These are phyloP conservation scores for Vanilla planifolia DNA, from an alignment of 106 monocot species.

Conservation along the genomic window DNA sequence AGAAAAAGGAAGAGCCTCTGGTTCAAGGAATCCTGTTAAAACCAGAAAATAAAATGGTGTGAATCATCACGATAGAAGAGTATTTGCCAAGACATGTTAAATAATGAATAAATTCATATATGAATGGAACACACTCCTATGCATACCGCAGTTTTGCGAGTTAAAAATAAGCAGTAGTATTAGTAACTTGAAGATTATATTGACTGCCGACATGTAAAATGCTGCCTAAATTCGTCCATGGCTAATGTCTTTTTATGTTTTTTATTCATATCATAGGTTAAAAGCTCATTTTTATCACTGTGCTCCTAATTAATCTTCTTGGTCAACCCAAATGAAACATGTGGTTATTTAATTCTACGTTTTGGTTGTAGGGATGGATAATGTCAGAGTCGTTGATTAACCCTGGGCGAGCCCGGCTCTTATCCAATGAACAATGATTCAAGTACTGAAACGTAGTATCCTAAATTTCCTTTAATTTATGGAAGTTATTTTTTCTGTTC, in stretches of 20 bases:
- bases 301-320: background rate
- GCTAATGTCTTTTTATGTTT: background rate
- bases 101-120: too few species aligned
- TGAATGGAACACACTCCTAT: too few species aligned
- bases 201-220: background rate
- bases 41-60: too few species aligned
- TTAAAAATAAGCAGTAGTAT: too few species aligned
- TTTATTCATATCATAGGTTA: background rate
- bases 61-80: too few species aligned
- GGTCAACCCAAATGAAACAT: background rate
- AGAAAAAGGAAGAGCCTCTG: too few species aligned
- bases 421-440: background rate
- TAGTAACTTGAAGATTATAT: too few species aligned
- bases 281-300: background rate
- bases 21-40: too few species aligned
- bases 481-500: too few species aligned
- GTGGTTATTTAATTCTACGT: background rate
- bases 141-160: too few species aligned
- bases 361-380: conserved; percentile 6
- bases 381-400: conserved; percentile 12
- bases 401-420: conserved; percentile 5
- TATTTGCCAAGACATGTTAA: too few species aligned
- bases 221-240: background rate
- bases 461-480: background rate
- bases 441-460: background rate